These are phyloP conservation scores for Plasmodium berghei DNA, from an alignment of 169 alveolate species.

Conservation along the genomic window DNA sequence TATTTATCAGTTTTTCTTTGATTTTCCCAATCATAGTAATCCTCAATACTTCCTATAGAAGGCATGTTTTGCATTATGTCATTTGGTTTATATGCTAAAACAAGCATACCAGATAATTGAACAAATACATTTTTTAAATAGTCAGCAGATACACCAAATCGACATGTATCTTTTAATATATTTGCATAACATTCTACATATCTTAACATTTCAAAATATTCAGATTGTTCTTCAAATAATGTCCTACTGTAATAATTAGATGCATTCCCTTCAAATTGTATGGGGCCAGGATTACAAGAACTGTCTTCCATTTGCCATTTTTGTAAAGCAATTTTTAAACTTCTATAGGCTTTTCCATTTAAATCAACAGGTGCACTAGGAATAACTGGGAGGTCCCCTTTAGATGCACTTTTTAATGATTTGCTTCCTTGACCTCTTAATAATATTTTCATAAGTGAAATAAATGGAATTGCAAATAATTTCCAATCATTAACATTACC, in stretches of 20 bases:
- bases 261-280: constrained; percentile 93
- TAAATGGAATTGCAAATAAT: constrained; percentile 95
- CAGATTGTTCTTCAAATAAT: constrained; percentile 91
- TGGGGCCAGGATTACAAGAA: constrained; percentile 98
- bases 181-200: constrained; percentile 91
- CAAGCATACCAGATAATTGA: constrained; percentile 86
- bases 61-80: constrained; percentile 79
- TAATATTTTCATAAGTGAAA: constrained; percentile 88
- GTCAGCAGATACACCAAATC: constrained; percentile 91
- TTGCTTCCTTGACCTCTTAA: constrained; percentile 80
- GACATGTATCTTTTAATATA: constrained; percentile 88
- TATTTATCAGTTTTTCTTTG: constrained; percentile 19
- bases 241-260: constrained; percentile 88
- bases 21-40: constrained; percentile 74
- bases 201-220: constrained; percentile 91
- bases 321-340: constrained; percentile 87
- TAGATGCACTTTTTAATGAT: constrained; percentile 71
- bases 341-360: constrained; percentile 88
- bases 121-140: constrained; percentile 89
- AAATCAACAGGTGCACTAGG: constrained; percentile 94
- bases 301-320: constrained; percentile 95
- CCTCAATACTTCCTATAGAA: constrained; percentile 71
- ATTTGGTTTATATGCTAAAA: constrained; percentile 80
- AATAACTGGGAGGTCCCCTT: constrained; percentile 91
- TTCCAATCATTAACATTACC: constrained; percentile 94